Evolutionary conservation across 768 basidiomycete species (phyloP).

Genomic region (Wakefieldia striispora): DNA sequence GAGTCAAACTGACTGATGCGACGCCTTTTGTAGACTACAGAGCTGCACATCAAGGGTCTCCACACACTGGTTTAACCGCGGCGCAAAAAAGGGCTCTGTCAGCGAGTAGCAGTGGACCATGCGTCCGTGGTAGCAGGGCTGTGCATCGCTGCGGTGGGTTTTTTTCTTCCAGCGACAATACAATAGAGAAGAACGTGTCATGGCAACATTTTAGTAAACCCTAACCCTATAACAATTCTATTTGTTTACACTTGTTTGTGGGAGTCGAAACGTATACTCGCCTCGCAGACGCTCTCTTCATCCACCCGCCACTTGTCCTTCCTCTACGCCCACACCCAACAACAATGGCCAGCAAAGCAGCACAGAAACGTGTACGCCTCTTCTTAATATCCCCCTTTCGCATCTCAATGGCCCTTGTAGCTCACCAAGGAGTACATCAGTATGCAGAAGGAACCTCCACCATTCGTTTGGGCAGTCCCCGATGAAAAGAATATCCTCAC

Average conservation of each 20-base stretch:
- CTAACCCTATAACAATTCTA: slow-evolving; percentile 16
- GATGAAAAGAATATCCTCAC: slow-evolving; percentile 97
- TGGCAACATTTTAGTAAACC: slow-evolving; percentile 22
- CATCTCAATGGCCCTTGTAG: slow-evolving; percentile 35
- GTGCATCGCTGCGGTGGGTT: no score
- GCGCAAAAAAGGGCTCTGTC: no score
- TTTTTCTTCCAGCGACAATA: no score
- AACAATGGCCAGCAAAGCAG: slow-evolving; percentile 80
- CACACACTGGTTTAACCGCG: neutral
- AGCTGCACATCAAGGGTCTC: slow-evolving; percentile 12
- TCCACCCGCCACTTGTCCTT: slow-evolving; percentile 10
- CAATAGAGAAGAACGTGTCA: no score
- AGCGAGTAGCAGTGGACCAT: no score
- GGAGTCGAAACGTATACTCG: slow-evolving; percentile 22
- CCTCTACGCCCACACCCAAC: neutral
- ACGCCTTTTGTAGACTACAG: neutral
- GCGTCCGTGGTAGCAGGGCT: no score
- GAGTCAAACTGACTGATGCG: neutral
- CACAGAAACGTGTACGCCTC: slow-evolving; percentile 70
- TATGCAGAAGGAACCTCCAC: slow-evolving; percentile 93
- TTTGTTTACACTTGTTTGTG: slow-evolving; percentile 27
- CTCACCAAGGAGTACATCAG: slow-evolving; percentile 84
- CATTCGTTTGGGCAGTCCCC: slow-evolving; percentile 92
- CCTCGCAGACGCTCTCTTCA: slow-evolving; percentile 23
- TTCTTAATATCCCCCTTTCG: slow-evolving; percentile 7